phyloP scores from a whole-genome alignment of 2,329 filamentous ascomycete species.

The Ampelomyces quisqualis region DNA sequence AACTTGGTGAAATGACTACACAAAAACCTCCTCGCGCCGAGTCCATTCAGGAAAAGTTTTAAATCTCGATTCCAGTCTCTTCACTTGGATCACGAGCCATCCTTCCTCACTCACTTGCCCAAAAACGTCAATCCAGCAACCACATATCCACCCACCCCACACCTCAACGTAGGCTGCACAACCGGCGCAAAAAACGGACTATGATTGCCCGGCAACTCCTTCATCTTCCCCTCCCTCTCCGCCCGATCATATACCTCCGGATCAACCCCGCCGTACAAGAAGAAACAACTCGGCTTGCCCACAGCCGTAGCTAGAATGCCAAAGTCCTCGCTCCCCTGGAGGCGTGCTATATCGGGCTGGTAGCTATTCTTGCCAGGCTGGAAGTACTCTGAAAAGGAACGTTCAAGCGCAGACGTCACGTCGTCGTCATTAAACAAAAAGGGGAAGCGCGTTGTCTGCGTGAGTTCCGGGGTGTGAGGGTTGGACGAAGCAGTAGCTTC shows the following conservation, averaged over 20 bases:
- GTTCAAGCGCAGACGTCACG: conserved; percentile 47
- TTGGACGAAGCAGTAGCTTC: conserved; percentile 56
- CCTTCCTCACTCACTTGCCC: conserved; percentile 20
- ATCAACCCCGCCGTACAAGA: conserved; percentile 58
- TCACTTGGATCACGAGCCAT: too few relatives aligned
- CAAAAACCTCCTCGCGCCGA: too few relatives aligned
- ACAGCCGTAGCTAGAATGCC: conserved; percentile 55
- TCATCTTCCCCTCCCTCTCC: conserved; percentile 48
- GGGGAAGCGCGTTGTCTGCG: conserved; percentile 46
- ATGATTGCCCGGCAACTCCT: conserved; percentile 61
- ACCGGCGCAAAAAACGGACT: conserved; percentile 60
- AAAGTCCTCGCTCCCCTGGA: conserved; percentile 60
- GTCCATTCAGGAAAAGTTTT: too few relatives aligned
- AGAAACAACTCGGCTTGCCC: conserved; percentile 56
- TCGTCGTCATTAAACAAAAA: conserved; percentile 55
- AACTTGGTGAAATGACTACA: too few relatives aligned
- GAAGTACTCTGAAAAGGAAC: conserved; percentile 52
- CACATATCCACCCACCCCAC: conserved; percentile 54
- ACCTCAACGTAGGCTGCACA: conserved; percentile 59
- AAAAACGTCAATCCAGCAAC: conserved; percentile 54
- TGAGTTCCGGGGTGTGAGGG: conserved; percentile 48
- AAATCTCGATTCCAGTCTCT: too few relatives aligned
- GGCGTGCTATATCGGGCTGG: conserved; percentile 44
- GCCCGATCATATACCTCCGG: conserved; percentile 53
- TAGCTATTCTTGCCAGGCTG: conserved; percentile 29